These are phyloP conservation scores for Plasmodium chabaudi DNA, from an alignment of 169 alveolate genomes.

Conservation along the genomic window DNA sequence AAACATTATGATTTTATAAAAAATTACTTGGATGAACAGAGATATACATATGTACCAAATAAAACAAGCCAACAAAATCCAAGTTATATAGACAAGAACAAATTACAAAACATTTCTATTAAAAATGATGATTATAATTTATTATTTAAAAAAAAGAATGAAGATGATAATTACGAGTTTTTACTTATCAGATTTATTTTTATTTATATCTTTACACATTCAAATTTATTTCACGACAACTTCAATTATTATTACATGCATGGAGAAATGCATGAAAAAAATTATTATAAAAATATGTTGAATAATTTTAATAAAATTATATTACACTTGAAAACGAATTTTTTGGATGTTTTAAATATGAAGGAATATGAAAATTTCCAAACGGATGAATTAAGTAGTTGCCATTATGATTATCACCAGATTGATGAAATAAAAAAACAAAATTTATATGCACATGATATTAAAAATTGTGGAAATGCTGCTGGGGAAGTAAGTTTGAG, in stretches of 20 bases:
- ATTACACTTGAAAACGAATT: constrained; percentile 33
- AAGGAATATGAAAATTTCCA: not conserved
- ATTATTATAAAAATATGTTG: not conserved
- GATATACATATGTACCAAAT: no score
- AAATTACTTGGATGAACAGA: not conserved
- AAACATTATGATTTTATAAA: constrained; percentile 32
- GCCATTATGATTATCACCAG: no score
- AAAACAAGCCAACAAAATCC: not conserved
- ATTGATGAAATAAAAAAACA: no score
- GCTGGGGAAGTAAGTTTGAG: no score
- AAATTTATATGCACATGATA: no score
- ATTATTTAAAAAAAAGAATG: constrained; percentile 38
- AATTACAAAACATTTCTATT: not conserved
- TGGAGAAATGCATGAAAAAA: not conserved
- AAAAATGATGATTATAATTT: not conserved
- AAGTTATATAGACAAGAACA: not conserved
- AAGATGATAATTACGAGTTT: constrained; percentile 59
- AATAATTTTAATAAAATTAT: constrained; percentile 55
- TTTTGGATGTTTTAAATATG: constrained; percentile 20
- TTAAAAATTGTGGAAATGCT: no score
- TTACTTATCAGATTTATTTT: constrained; percentile 45
- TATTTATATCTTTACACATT: constrained; percentile 31
- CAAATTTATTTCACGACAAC: constrained; percentile 39
- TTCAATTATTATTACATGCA: constrained; percentile 17
- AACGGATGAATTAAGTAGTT: not conserved